Evolutionary conservation across 352 stramenopile species (phyloP), one percentile per base, ranked within the genome.

Genomic region (Phytophthora niederhauseri): DNA sequence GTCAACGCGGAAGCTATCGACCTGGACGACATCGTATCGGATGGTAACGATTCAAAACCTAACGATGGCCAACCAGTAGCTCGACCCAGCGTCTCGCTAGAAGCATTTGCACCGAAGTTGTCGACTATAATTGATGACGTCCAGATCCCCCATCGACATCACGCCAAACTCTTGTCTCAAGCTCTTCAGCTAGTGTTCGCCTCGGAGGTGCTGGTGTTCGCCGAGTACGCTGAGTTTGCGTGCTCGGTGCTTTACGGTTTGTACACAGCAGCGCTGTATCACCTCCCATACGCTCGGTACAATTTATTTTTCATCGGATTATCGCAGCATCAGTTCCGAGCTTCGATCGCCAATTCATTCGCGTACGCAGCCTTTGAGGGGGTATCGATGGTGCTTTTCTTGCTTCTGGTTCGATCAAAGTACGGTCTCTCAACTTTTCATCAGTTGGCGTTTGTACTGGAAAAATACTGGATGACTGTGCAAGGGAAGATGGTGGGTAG

Each of bases 201-300:
- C 3, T 62, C 66, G 22, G 70, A 81, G 49, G 61, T 68, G 28
- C 45, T 75, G 17, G 22, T 70, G 19, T 63, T 81, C 41, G 54
- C 59, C 15, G 73, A 81, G 68, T 80, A 77, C 61, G 53, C 70
- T 30, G 68, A 77, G 50, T 76, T 54, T 19, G 62, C 68, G 28
- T 68, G 70, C 28, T 63, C 73, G 3, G 58, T 55, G 4, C 34
- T 71, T 14, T 77, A 80, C 48, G 68, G 52, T 7, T 20, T 70
- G 6, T 81, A 81, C 52, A 48, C 71, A 7, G 38, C 65, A 6
- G 52, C 50, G 12, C 24, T 76, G 6, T 64, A 57, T 43, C 55
- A 51, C 11, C 20, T 65, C 22, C 63, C 46, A 6, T 61, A 64
- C 48, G 53, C 63, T 34, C 51, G 58, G 54, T 70, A 64, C 46